A percentile compares a stretch with the other conserved stretches of the same genome.
phyloP scores from a whole-genome alignment of 1,139 yeast species.

The Martiniozyma asiatica region DNA sequence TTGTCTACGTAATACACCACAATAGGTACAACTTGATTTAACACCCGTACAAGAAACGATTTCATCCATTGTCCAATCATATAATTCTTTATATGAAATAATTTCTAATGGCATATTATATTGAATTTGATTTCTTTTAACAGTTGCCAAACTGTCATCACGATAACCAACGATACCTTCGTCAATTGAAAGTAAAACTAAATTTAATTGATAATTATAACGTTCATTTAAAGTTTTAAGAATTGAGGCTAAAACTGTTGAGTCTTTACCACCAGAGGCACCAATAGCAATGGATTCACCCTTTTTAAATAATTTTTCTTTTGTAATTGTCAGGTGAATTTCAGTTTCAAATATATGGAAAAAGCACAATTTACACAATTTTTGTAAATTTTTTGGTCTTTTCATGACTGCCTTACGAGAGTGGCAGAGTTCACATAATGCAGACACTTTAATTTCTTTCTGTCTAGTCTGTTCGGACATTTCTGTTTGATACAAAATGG shows the following conservation, averaged over 20 bases:
- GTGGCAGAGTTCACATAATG: slow-evolving; percentile 74
- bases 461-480: no score
- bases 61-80: slow-evolving; percentile 98
- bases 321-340: slow-evolving; percentile 77
- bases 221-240: slow-evolving; percentile 81
- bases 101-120: slow-evolving; percentile 83
- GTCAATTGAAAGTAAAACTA: slow-evolving; percentile 78
- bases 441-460: slow-evolving; percentile 16
- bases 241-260: slow-evolving; percentile 86
- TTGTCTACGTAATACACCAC: slow-evolving; percentile 94
- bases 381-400: slow-evolving; percentile 85
- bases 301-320: slow-evolving; percentile 53
- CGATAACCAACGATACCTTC: slow-evolving; percentile 97
- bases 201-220: slow-evolving; percentile 71
- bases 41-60: slow-evolving; percentile 92
- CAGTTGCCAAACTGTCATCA: slow-evolving; percentile 95
- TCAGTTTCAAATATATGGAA: slow-evolving; percentile 88
- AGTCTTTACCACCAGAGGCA: slow-evolving; percentile 97
- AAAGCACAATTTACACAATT: slow-evolving; percentile 87
- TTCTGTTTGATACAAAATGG: no score
- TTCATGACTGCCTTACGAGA: slow-evolving; percentile 75
- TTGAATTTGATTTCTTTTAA: slow-evolving; percentile 81
- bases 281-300: slow-evolving; percentile 95
- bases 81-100: slow-evolving; percentile 78
- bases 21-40: slow-evolving; percentile 90